Percentiles rank a stretch among this genome's conserved stretches.
Conservation (phyloP, 23 red algal genomes). For the Pyropia yezoensis region DNA sequence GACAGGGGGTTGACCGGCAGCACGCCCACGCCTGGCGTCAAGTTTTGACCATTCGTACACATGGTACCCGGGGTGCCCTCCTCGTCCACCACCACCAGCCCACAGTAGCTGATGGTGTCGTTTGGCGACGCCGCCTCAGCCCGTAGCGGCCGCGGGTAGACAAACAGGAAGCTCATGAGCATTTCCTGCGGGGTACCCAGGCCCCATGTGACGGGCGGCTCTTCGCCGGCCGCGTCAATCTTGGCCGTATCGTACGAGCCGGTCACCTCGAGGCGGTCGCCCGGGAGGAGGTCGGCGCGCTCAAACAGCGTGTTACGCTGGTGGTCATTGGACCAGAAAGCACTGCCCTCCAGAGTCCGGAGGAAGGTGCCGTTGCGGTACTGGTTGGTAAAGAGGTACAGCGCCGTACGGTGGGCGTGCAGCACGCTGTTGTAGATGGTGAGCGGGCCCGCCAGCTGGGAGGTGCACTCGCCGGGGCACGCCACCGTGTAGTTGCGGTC, state of each 20-base stretch:
- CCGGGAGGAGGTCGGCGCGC: conserved; percentile 18
- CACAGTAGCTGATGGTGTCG: too few species aligned
- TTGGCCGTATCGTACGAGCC: conserved; percentile 48
- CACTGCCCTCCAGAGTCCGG: conserved; percentile 15
- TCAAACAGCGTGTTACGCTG: conserved; percentile 18
- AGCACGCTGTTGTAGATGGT: conserved; percentile 29
- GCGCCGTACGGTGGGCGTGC: conserved; percentile 44
- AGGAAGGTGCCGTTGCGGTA: conserved; percentile 40
- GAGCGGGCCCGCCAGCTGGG: conserved; percentile 5
- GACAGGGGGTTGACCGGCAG: too few species aligned
- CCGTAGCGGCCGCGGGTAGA: too few species aligned
- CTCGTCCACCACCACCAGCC: too few species aligned
- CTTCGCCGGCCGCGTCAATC: background rate
- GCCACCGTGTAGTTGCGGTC: conserved; percentile 29
- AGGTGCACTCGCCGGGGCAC: conserved; percentile 36
- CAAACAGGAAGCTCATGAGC: conserved; percentile 36
- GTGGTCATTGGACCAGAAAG: conserved; percentile 45
- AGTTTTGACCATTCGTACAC: too few species aligned
- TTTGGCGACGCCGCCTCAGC: too few species aligned
- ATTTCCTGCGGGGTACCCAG: conserved; percentile 41
- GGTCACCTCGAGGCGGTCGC: conserved; percentile 25
- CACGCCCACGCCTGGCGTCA: too few species aligned
- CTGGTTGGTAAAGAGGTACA: conserved; percentile 36
- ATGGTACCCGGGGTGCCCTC: too few species aligned
- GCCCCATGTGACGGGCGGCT: conserved; percentile 26